Evolutionary conservation across 163 green algal species (phyloP).

Genomic region (Chlamydomonas reinhardtii): DNA sequence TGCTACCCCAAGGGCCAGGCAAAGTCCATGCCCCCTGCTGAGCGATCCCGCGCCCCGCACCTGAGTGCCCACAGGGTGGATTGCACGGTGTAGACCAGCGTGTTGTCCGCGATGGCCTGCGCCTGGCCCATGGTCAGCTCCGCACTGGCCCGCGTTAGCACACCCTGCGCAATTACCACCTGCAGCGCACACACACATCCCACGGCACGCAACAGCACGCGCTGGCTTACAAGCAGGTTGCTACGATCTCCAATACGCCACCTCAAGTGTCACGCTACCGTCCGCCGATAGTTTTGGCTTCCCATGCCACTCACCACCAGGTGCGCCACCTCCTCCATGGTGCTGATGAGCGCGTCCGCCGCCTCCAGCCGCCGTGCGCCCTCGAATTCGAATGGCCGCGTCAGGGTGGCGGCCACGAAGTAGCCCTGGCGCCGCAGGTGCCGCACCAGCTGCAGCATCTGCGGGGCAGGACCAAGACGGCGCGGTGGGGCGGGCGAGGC

Average conservation of each 20-base stretch:
- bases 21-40: too few species aligned
- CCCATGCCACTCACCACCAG: constrained; percentile 64
- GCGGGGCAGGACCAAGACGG: neutral
- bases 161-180: constrained; percentile 74
- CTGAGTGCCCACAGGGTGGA: constrained; percentile 75
- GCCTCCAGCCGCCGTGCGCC: constrained; percentile 73
- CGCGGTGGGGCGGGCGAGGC: too few species aligned
- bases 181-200: neutral
- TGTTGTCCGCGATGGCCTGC: constrained; percentile 84
- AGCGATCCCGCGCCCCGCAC: neutral
- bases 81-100: constrained; percentile 83
- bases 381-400: constrained; percentile 85
- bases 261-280: too few species aligned
- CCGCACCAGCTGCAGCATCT: constrained; percentile 78
- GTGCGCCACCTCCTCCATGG: constrained; percentile 75
- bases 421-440: constrained; percentile 76
- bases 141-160: constrained; percentile 65
- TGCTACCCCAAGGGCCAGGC: too few species aligned
- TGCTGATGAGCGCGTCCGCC: constrained; percentile 71
- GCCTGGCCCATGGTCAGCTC: constrained; percentile 84
- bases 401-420: constrained; percentile 84
- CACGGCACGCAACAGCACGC: too few species aligned
- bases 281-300: too few species aligned
- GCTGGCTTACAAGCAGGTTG: too few species aligned
- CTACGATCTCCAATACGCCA: too few species aligned